Evolutionary conservation across 2,329 filamentous ascomycete species (phyloP), one percentile per base, ranked within the genome.

Genomic region (Pseudocercospora macadamiae): DNA sequence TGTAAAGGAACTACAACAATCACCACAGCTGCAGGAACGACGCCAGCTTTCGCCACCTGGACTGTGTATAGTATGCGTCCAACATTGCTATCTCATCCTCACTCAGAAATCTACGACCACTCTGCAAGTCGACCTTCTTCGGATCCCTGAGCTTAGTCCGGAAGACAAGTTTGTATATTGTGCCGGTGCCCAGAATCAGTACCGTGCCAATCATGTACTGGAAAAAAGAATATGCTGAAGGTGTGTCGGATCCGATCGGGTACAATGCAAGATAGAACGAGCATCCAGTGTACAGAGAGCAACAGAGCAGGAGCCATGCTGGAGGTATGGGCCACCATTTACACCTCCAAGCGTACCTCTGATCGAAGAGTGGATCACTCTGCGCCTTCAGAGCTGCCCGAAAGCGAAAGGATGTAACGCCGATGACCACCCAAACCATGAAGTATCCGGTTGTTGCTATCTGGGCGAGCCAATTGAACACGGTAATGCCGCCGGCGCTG

Each of bases 381-480:
- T 86, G 83, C 5, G 77, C 69, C 34, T 78, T 80, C 90, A 90
- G 93, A n/a, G 87, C 90, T 21, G 53, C 61, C 45, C 92, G 90
- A 82, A 96, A 96, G 57, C 91, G 90, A 70, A 96, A 95, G 75
- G 96, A 91, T 23, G 88, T 85, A 14, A 95, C 77, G 73, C 91
- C 95, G 72, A 96, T 93, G 64, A 89, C 89, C 52, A 82, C 84
- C 89, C 89, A 92, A 7, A 88, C 91, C 77, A 91, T 89, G 69
- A 90, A 82, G 51, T 84, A 87, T 8, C 86, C 88, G 21, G 91
- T 80, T 36, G 86, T 88, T 0, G 87, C 89, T 49, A 90, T 81
- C 64, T 88, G 83, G 39, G 89, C 81, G 71, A 96, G 83, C 91
- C 91, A 96, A 67, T 84, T 81, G 61, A 96, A 89, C 4, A 90